Base-by-base conservation (phyloP, 805 yeast genomes). In the Kazachstania psychrophila region DNA sequence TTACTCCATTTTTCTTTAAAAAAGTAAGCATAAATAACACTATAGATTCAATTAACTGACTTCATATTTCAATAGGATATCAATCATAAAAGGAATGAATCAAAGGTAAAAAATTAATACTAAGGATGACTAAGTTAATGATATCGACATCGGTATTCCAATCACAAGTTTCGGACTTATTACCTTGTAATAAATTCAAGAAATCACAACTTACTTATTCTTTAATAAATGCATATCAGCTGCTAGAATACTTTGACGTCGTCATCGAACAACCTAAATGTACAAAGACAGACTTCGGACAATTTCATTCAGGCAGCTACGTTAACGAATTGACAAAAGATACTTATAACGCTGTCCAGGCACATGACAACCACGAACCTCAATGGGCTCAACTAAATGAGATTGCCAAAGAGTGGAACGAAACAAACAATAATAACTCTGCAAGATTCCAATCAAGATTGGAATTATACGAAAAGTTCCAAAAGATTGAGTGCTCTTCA, bases 301-400 rank as follows among this genome's bases (percentile, higher is more conserved):
- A 55, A 22, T 79, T 73, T 47, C 88, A 79, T 47, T 71, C 70
- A 23, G 37, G 40, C 2, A 49, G 47, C 2, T 78, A 61, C 45
- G 56, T 76, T 1, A 50, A 61, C 5, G 47, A 50, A 8, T 47
- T 79, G n/a, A 46, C 74, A 25, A 47, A 47, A 28, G 39, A 40
- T 11, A 18, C 32, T 7, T 34, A 36, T 20, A 45, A 51, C 39
- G 61, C 35, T 13, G 31, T 10, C 25, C 42, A 43, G 19, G 47
- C 23, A 6, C 49, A 48, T 34, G 48, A 44, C 33, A 45, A 38
- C 36, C 49, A 41, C 16, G 43, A 40, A 29, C 32, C 30, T 20
- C 33, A 34, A 34, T 43, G 51, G 51, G 10, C 36, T 20, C 34
- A 49, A 23, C 23, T 51, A 17, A 38, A 37, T 12, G 43, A 42